Evolutionary conservation across 441 rosid species (phyloP), one percentile per base, ranked within the genome.

Genomic region (Pelargonium australe): DNA sequence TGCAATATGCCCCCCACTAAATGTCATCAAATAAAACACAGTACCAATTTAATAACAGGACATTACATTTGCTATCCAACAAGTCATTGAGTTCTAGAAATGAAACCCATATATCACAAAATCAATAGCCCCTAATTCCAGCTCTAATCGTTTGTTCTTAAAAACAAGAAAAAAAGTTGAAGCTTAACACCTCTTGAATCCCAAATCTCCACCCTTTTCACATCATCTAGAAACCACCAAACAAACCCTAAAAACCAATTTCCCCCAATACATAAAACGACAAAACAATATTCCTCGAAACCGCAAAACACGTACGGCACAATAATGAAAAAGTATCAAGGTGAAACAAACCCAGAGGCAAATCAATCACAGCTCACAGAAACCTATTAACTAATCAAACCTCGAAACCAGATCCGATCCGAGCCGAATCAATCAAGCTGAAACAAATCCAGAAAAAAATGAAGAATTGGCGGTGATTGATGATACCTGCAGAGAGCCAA

Each of bases 401-500:
- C 17, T 55, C 23, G 23, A 9, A 55, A 17, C 25, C 61, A 55
- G 61, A 55, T 55, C 61, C 61, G 61, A 55, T 16, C 25, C 14
- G 57, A 13, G 16, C 4, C 37, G 4, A 34, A 34, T 34, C 37
- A 34, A 34, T 34, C 37, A 34, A 34, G 37, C 37, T 34, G 37
- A 49, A 7, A 53, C 20, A n/a, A 17, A 55, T 16, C 7, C 37
- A 3, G 16, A 55, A 55, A 51, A n/a, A 2, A n/a, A 2, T 14
- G 14, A 53, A 7, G 14, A 14, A 55, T 2, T n/a, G 57, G 60
- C 14, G 16, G 19, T n/a, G 17, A 3, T 5, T 16, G 61, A 55
- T 20, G 61, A 17, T 55, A 89, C 96, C 91, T 82, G 61, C 61
- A 55, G 87, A 84, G 68, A 87, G 81, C 83, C 80, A 82, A 87